Evolutionary conservation across 2,329 filamentous ascomycete genomes (phyloP).

Genomic region (Pseudogymnoascus sp.): DNA sequence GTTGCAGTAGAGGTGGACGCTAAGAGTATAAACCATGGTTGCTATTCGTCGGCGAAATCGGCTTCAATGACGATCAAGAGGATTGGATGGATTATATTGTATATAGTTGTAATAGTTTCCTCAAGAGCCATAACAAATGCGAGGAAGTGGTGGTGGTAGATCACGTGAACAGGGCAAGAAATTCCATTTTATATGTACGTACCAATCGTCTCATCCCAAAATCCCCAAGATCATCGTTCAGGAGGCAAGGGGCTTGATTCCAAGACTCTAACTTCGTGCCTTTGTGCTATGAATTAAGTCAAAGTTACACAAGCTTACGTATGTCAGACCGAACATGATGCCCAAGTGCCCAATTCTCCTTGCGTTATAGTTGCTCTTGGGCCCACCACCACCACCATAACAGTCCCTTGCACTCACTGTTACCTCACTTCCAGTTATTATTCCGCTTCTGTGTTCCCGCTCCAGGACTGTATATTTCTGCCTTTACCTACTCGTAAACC

Average conservation of each 20-base stretch:
- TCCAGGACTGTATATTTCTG: neutral
- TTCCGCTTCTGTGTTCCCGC: neutral
- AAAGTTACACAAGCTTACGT: neutral
- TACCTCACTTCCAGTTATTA: neutral
- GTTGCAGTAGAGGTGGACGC: conserved; percentile 64
- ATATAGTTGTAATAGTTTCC: neutral
- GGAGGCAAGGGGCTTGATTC: neutral
- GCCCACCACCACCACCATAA: neutral
- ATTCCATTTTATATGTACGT: neutral
- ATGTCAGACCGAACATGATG: neutral
- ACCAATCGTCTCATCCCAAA: neutral
- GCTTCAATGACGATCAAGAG: neutral
- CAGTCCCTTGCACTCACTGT: neutral
- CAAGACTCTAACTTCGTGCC: neutral
- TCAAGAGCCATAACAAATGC: neutral
- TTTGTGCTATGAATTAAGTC: neutral
- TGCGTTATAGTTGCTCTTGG: neutral
- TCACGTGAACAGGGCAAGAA: neutral
- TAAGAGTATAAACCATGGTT: conserved; percentile 61
- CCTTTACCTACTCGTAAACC: neutral
- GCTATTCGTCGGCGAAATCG: neutral
- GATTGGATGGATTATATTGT: neutral
- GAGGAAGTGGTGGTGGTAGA: neutral
- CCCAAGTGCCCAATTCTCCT: neutral
- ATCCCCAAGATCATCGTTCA: neutral